Evolutionary conservation across 1,139 yeast genomes (phyloP), one percentile per base, ranked within the genome.

Genomic region (Kluyveromyces marxianus): DNA sequence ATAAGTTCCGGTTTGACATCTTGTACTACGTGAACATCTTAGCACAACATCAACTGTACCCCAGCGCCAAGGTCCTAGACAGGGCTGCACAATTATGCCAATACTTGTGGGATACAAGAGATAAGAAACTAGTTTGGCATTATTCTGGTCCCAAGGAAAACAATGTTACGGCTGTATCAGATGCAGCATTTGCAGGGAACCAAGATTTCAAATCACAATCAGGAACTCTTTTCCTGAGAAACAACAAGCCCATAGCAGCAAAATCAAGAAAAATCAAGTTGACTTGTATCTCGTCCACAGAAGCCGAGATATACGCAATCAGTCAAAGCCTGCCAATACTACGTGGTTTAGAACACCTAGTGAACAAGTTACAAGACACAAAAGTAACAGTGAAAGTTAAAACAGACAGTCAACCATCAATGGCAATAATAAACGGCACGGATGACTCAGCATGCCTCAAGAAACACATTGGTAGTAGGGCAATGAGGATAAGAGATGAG

Each of bases 21-120:
- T 27, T 46, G 8, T 48, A 39, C 35, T 42, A 44, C 26, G 37
- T 48, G n/a, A 48, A 48, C 35, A 38, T 42, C 3, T 25, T 48
- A 8, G 48, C 46, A 14, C 45, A 40, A 40, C 48, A 40, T 26
- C 42, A 39, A 29, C 28, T 30, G 3, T 44, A 34, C 30, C 45
- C 44, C 6, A 25, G 32, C 2, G 24, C 8, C 6, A 21, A 34
- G 21, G 37, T 39, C 6, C 25, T 31, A 39, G 37, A 39, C n/a
- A 21, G 29, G 27, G 31, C 42, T n/a, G 29, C 29, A 27, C 26
- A 39, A 31, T 32, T 39, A 4, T 24, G 27, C 21, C 42, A 32
- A 10, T 39, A 14, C 42, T n/a, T 39, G 31, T 39, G 36, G 42
- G 42, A 39, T 39, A 39, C 37, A 10, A 39, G 37, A 25, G 31